A percentile compares a stretch with the other conserved stretches of the same genome.
Evolutionary conservation across 2,329 filamentous ascomycete genomes (phyloP).

Genomic region (Cladosporium sp.): DNA sequence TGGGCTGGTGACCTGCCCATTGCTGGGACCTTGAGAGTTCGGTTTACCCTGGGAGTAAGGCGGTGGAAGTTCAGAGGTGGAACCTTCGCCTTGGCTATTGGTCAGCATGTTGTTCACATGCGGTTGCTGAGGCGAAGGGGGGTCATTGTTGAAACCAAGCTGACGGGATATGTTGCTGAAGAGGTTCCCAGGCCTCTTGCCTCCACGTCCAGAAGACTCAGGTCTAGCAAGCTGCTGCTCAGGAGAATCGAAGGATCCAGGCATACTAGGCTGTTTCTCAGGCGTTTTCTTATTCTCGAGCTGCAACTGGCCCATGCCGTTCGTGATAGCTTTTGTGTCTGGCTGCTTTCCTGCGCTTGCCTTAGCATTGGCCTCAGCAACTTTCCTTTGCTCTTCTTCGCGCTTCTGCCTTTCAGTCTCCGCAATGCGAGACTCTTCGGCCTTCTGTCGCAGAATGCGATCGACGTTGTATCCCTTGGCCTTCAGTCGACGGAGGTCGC

Average conservation of each 20-base stretch:
- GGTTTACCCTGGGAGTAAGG: constrained; percentile 27
- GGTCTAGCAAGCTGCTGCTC: constrained; percentile 5
- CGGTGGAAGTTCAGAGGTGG: constrained; percentile 25
- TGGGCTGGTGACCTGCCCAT: constrained; percentile 31
- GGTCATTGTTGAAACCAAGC: constrained; percentile 58
- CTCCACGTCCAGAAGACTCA: constrained; percentile 12
- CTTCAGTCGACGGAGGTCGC: constrained; percentile 75
- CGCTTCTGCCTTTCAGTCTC: constrained; percentile 71
- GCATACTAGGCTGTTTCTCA: constrained; percentile 51
- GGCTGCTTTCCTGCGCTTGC: constrained; percentile 2
- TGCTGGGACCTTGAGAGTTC: constrained; percentile 17
- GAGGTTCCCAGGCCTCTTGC: constrained; percentile 49
- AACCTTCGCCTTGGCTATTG: constrained; percentile 12
- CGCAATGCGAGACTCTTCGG: constrained; percentile 78
- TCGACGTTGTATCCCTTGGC: constrained; percentile 95
- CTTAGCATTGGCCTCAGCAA: constrained; percentile 29
- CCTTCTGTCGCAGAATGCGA: constrained; percentile 82
- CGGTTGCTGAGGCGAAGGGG: constrained; percentile 9
- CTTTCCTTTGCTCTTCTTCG: constrained; percentile 53
- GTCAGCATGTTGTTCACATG: constrained; percentile 28
- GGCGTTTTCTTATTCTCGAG: constrained; percentile 8
- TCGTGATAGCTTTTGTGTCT: neutral
- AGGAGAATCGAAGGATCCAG: constrained; percentile 69
- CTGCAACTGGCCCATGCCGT: constrained; percentile 4
- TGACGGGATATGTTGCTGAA: constrained; percentile 65